These are phyloP conservation scores for Trichoderma sp. DNA, from an alignment of 2,329 filamentous ascomycete species.

Conservation along the genomic window DNA sequence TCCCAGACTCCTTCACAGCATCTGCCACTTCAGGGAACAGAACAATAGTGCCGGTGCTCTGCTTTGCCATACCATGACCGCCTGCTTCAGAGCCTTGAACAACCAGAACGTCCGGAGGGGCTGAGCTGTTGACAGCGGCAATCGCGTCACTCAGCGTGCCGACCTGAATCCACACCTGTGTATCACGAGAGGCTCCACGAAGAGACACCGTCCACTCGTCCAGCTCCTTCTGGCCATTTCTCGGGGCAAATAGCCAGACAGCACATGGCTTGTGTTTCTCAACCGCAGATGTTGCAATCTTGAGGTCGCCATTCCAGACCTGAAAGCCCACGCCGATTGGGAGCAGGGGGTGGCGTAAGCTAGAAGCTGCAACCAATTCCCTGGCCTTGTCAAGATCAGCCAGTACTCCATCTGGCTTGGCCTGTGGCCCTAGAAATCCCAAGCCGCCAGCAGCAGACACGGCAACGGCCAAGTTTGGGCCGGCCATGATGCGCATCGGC, in stretches of 20 bases:
- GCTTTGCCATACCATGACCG: slow-evolving; percentile 48
- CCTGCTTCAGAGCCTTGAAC: slow-evolving; percentile 54
- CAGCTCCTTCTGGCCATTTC: slow-evolving; percentile 35
- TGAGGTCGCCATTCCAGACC: slow-evolving; percentile 43
- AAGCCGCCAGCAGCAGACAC: slow-evolving; percentile 71
- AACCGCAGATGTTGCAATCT: slow-evolving; percentile 32
- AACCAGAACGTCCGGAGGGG: slow-evolving; percentile 49
- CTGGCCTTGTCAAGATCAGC: slow-evolving; percentile 33
- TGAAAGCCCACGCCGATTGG: slow-evolving; percentile 50
- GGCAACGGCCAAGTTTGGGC: slow-evolving; percentile 55
- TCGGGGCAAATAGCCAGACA: slow-evolving; percentile 49
- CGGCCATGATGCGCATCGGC: slow-evolving; percentile 66
- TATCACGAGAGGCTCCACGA: slow-evolving; percentile 39
- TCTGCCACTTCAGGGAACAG: slow-evolving; percentile 52
- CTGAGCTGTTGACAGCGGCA: slow-evolving; percentile 35
- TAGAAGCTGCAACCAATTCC: slow-evolving; percentile 25
- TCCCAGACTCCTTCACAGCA: slow-evolving; percentile 33
- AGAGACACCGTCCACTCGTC: slow-evolving; percentile 46
- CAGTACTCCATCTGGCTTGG: slow-evolving; percentile 33
- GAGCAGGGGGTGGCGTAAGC: slow-evolving; percentile 20
- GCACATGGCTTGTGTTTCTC: slow-evolving; percentile 36
- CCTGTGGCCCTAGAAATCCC: slow-evolving; percentile 45
- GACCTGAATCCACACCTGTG: slow-evolving; percentile 53
- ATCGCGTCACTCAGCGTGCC: slow-evolving; percentile 49
- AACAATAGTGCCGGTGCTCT: slow-evolving; percentile 45